A percentile compares a stretch with the other conserved stretches of the same genome.
phyloP scores from a whole-genome alignment of 495 filamentous ascomycete genomes.

The Aspergillus homomorphus region DNA sequence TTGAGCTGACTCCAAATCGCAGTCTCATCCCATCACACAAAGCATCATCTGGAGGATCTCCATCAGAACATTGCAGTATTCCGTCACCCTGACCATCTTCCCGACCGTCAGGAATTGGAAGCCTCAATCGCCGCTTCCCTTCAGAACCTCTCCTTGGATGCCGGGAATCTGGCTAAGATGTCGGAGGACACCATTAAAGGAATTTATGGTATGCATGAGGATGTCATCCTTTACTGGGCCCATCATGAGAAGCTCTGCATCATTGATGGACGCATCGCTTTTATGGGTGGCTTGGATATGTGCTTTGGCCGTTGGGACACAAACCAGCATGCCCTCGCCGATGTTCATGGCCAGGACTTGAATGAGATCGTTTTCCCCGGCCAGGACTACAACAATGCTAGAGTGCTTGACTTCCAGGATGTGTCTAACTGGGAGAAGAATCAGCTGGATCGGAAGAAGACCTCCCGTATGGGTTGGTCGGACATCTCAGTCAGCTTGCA shows the following conservation, averaged over 20 bases:
- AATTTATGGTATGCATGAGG: slow-evolving; percentile 78
- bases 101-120: slow-evolving; percentile 59
- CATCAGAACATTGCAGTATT: slow-evolving; percentile 91
- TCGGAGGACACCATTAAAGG: slow-evolving; percentile 66
- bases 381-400: slow-evolving; percentile 93
- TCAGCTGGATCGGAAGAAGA: slow-evolving; percentile 75
- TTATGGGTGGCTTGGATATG: slow-evolving; percentile 75
- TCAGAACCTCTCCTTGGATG: slow-evolving; percentile 50
- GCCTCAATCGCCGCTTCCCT: slow-evolving; percentile 50
- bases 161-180: slow-evolving; percentile 53
- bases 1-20: slow-evolving; percentile 8
- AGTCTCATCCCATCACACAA: slow-evolving; percentile 85
- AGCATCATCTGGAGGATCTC: slow-evolving; percentile 70
- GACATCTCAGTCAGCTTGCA: slow-evolving; percentile 79
- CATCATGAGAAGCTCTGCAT: slow-evolving; percentile 94
- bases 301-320: slow-evolving; percentile 67
- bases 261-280: slow-evolving; percentile 74
- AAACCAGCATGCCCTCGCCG: slow-evolving; percentile 74
- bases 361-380: slow-evolving; percentile 77
- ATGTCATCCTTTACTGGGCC: slow-evolving; percentile 87
- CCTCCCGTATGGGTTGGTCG: slow-evolving; percentile 90
- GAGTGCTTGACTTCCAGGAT: slow-evolving; percentile 83
- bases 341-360: slow-evolving; percentile 77
- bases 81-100: slow-evolving; percentile 85
- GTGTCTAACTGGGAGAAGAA: slow-evolving; percentile 83